phyloP scores from a whole-genome alignment of 2,329 filamentous ascomycete genomes.

The Beauveria scarabaeidicola region DNA sequence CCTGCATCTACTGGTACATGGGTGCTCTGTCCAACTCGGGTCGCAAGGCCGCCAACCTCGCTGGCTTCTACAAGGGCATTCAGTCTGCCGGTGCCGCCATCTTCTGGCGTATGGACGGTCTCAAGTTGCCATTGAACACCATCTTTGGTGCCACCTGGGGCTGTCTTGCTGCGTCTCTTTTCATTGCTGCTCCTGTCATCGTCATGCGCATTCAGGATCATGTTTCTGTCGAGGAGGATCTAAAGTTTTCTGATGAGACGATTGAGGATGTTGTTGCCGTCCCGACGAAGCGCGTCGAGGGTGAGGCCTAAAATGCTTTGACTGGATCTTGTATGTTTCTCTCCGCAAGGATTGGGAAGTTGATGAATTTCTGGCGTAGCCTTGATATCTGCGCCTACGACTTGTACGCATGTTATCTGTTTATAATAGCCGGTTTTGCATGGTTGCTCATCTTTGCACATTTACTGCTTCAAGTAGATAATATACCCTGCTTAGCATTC shows the following conservation, averaged over 20 bases:
- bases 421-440: constrained; percentile 4
- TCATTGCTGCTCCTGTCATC: constrained; percentile 73
- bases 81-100: constrained; percentile 80
- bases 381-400: not conserved
- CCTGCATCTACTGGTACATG: constrained; percentile 64
- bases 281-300: not conserved
- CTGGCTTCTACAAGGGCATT: constrained; percentile 78
- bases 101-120: constrained; percentile 61
- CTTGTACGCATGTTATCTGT: constrained; percentile 5
- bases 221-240: constrained; percentile 71
- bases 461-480: constrained; percentile 11
- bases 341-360: not conserved
- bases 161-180: constrained; percentile 61
- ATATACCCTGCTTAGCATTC: constrained; percentile 12
- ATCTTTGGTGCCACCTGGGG: constrained; percentile 69
- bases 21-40: constrained; percentile 87
- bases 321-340: not conserved
- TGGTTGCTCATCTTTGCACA: constrained; percentile 6
- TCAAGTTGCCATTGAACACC: constrained; percentile 55
- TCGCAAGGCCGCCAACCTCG: constrained; percentile 84
- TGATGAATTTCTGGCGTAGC: constrained; percentile 6
- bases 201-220: constrained; percentile 72
- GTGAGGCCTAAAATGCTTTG: not conserved
- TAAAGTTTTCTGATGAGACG: constrained; percentile 79
- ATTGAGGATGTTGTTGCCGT: constrained; percentile 52